Conservation (phyloP, 2,329 filamentous ascomycete species). For the Ascocoryne sarcoides region DNA sequence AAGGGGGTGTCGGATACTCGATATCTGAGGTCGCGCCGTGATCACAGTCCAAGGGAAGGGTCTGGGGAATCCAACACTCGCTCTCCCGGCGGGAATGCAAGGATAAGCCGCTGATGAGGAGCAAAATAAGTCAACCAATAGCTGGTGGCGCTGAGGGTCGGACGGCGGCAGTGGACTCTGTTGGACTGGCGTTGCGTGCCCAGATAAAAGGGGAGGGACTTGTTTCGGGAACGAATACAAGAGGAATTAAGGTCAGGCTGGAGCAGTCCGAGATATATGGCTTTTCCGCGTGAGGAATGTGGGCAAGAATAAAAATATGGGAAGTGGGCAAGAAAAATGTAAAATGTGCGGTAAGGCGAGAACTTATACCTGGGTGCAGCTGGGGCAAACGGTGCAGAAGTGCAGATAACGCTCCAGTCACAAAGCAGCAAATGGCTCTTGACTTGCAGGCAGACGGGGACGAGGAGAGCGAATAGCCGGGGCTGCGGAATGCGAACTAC, state of each 20-base stretch:
- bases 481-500: not conserved
- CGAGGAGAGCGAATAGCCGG: not conserved
- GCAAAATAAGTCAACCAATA: constrained; percentile 19
- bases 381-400: constrained; percentile 6
- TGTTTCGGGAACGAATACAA: constrained; percentile 6
- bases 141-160: constrained; percentile 6
- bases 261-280: not conserved
- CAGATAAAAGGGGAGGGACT: constrained; percentile 13
- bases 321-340: constrained; percentile 7
- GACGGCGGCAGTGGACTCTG: constrained; percentile 10
- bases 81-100: constrained; percentile 10
- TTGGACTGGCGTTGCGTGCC: constrained; percentile 18
- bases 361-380: constrained; percentile 16
- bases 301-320: not conserved
- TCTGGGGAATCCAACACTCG: constrained; percentile 6
- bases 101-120: constrained; percentile 15
- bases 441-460: not conserved
- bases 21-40: constrained; percentile 11
- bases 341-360: constrained; percentile 19
- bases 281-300: constrained; percentile 1
- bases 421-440: not conserved
- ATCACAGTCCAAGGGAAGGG: too few relatives aligned
- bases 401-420: constrained; percentile 5
- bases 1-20: constrained; percentile 16
- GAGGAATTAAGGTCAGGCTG: not conserved